phyloP scores from a whole-genome alignment of 495 filamentous ascomycete species.

The Penicillium longicatenatum region DNA sequence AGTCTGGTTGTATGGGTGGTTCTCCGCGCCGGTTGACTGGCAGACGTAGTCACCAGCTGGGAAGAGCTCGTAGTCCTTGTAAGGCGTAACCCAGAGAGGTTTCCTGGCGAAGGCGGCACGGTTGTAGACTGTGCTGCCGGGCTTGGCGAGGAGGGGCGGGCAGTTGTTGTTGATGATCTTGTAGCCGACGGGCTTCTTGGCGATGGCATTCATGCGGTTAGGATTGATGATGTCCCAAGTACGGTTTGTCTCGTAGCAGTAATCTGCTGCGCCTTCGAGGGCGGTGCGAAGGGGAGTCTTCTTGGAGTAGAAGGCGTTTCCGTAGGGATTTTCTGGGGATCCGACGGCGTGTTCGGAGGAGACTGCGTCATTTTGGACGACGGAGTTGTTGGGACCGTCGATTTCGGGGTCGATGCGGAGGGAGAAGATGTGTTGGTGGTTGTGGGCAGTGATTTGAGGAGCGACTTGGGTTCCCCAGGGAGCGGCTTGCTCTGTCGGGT shows the following conservation, averaged over 20 bases:
- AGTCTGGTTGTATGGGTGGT: constrained; percentile 37
- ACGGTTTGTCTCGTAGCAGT: constrained; percentile 48
- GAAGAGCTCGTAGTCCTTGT: constrained; percentile 47
- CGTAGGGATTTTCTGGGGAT: constrained; percentile 46
- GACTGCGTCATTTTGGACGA: constrained; percentile 52
- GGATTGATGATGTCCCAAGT: constrained; percentile 53
- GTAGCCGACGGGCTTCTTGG: constrained; percentile 41
- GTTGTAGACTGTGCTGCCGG: constrained; percentile 40
- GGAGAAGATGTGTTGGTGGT: constrained; percentile 58
- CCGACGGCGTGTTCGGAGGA: constrained; percentile 36
- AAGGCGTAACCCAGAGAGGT: constrained; percentile 40
- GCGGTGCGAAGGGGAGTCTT: constrained; percentile 48
- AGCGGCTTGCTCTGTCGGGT: constrained; percentile 45
- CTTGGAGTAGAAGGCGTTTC: constrained; percentile 50
- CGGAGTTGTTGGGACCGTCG: constrained; percentile 52
- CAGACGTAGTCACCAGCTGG: constrained; percentile 55
- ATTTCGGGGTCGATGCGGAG: constrained; percentile 57
- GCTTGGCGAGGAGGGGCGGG: constrained; percentile 37
- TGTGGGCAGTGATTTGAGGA: constrained; percentile 48
- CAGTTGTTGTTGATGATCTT: constrained; percentile 43
- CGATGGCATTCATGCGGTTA: constrained; percentile 41
- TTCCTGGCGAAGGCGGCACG: constrained; percentile 41
- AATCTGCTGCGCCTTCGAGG: constrained; percentile 42
- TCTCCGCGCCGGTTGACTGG: constrained; percentile 39
- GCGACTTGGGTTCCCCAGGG: constrained; percentile 52